Base-by-base conservation (phyloP, 1,139 yeast species). In the Petasospora fabianii region DNA sequence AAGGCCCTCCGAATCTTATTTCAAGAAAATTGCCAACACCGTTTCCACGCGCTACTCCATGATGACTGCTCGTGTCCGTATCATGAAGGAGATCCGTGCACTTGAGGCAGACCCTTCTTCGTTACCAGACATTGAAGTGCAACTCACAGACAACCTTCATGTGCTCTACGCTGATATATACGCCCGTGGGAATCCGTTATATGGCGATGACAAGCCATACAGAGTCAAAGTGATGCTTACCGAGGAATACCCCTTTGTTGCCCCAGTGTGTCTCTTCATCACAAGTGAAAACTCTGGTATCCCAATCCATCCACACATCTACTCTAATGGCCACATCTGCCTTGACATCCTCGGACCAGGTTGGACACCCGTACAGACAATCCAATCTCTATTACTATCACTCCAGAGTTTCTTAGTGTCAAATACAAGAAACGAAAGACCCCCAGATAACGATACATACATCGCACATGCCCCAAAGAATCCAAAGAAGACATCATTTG, bases 321-420 rank as follows among this genome's bases (percentile, higher is more conserved):
- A 83, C 54, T 71, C 81, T 29, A 82, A 82, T 51, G 92, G 90
- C 1, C 88, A 82, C 53, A 81, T 82, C 13, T 83, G 92, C 55
- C 63, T 80, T 20, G 76, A 78, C 54, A 56, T 77, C 6, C 60
- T 83, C 21, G 87, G 84, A 1, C 71, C 73, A 7, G 84, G 75
- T 33, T 83, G 92, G 92, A 71, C 86, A 0, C 90, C 90, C 0
- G 80, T 81, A 0, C 81, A 82, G 45, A 69, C 78, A 1, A 65
- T 81, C 4, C 69, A 69, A 34, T 65, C 78, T 6, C 66, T 80
- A 0, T 59, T 77, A 17, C 48, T 83, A 16, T 78, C 86, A 20
- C 58, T 83, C 15, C 90, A 82, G 51, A 76, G 84, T 33, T 77
- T 83, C 80, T 60, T 83, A 32, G 68, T 67, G 10, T 69, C 74